phyloP scores from a whole-genome alignment of 139 green algal species.

The Dunaliella primolecta region DNA sequence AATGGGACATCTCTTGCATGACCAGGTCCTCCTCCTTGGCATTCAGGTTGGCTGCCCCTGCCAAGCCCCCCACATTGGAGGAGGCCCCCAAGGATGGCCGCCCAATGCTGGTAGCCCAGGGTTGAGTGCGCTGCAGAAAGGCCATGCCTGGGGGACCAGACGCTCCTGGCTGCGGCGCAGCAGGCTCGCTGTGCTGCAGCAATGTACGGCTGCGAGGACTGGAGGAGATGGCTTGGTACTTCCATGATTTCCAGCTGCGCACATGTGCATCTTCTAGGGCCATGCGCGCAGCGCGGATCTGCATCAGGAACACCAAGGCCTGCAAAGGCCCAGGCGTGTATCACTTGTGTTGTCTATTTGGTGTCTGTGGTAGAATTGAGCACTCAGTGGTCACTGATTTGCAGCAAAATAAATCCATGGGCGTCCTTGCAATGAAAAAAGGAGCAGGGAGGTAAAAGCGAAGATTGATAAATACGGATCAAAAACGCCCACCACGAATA shows the following conservation, averaged over 20 bases:
- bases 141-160: neutral
- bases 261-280: conserved; percentile 15
- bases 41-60: neutral
- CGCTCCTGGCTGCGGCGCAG: neutral
- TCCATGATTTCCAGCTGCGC: conserved; percentile 15
- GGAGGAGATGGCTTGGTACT: neutral
- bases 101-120: neutral
- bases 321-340: neutral
- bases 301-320: conserved; percentile 23
- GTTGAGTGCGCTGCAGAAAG: neutral
- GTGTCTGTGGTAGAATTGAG: too few relatives aligned
- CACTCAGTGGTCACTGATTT: too few relatives aligned
- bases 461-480: too few relatives aligned
- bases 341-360: too few relatives aligned
- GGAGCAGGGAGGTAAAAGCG: too few relatives aligned
- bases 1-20: conserved; percentile 34
- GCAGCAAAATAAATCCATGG: too few relatives aligned
- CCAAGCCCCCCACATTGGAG: neutral
- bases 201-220: too few relatives aligned
- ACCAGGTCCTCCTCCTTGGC: conserved; percentile 8
- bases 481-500: too few relatives aligned
- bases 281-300: conserved; percentile 18
- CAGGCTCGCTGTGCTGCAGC: neutral
- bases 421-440: too few relatives aligned
- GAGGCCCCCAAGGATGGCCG: neutral